Percentiles rank a stretch among this genome's conserved stretches.
Evolutionary conservation across 345 rosid genomes (phyloP).

Genomic region (Populus davidiana): DNA sequence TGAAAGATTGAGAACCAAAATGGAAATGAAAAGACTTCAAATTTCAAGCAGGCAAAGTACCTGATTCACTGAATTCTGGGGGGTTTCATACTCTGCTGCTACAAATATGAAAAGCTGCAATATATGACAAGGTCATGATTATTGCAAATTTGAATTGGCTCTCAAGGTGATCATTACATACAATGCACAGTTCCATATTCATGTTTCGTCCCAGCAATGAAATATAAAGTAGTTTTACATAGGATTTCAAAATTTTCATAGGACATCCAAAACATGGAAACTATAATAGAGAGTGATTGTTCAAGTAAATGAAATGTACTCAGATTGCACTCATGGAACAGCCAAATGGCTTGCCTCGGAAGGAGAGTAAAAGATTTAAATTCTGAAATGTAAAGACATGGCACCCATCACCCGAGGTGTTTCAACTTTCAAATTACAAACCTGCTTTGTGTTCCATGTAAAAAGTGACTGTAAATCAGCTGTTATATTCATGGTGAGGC

Average conservation of each 20-base stretch:
- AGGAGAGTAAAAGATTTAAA: neutral
- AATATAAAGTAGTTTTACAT: neutral
- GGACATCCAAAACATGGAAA: neutral
- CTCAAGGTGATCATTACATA: neutral
- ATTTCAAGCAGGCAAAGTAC: slow-evolving; percentile 28
- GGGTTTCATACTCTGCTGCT: slow-evolving; percentile 85
- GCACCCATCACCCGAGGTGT: neutral
- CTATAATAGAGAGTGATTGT: neutral
- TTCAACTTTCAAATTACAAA: slow-evolving; percentile 17
- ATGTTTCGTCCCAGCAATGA: neutral
- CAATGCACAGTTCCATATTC: neutral
- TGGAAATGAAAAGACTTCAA: neutral
- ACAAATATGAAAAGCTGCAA: slow-evolving; percentile 75
- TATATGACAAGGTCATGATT: neutral
- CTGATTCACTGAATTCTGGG: slow-evolving; percentile 83
- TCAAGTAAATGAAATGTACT: neutral
- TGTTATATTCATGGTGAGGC: slow-evolving; percentile 77
- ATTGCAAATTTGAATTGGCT: neutral
- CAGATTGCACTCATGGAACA: neutral
- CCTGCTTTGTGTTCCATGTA: slow-evolving; percentile 99
- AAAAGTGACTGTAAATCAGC: slow-evolving; percentile 85
- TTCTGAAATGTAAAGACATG: neutral
- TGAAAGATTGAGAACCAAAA: neutral
- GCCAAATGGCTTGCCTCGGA: neutral
- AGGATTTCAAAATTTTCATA: slow-evolving; percentile 5